Percentiles rank a stretch among this genome's conserved stretches.
Evolutionary conservation across 805 yeast species (phyloP).

Genomic region (Candida silvatica): DNA sequence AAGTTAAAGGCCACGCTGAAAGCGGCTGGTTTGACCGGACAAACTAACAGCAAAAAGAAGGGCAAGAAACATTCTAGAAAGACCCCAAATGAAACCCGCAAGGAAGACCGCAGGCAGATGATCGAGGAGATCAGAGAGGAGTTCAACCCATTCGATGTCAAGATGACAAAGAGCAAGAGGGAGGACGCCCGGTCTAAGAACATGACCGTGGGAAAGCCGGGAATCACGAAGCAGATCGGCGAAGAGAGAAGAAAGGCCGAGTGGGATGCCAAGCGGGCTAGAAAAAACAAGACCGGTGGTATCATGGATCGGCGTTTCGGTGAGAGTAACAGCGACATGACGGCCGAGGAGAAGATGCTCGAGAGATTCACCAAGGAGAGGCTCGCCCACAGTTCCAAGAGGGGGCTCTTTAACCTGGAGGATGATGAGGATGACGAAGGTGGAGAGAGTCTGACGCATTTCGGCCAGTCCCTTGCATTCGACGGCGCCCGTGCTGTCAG

Average conservation of each 20-base stretch:
- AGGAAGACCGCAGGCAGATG: slow-evolving; percentile 55
- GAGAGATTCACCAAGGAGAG: slow-evolving; percentile 89
- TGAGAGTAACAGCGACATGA: slow-evolving; percentile 60
- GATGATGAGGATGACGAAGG: slow-evolving; percentile 61
- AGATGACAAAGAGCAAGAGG: slow-evolving; percentile 58
- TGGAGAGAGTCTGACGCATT: slow-evolving; percentile 63
- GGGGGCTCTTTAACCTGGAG: slow-evolving; percentile 64
- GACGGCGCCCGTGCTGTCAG: slow-evolving; percentile 16
- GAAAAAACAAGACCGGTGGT: slow-evolving; percentile 69
- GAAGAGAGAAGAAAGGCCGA: slow-evolving; percentile 54
- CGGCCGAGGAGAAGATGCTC: slow-evolving; percentile 91
- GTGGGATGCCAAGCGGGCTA: slow-evolving; percentile 54
- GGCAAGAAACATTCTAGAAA: slow-evolving; percentile 37
- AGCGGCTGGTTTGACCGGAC: slow-evolving; percentile 80
- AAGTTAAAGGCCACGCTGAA: slow-evolving; percentile 70
- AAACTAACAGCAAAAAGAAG: slow-evolving; percentile 58
- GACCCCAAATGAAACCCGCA: slow-evolving; percentile 55
- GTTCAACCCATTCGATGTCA: slow-evolving; percentile 85
- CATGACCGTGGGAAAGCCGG: slow-evolving; percentile 59
- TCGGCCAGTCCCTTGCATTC: slow-evolving; percentile 59
- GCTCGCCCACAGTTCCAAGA: slow-evolving; percentile 50
- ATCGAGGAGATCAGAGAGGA: slow-evolving; percentile 63
- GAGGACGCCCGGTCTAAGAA: slow-evolving; percentile 35
- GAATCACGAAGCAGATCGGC: slow-evolving; percentile 57
- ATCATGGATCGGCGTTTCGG: slow-evolving; percentile 87